phyloP scores from a whole-genome alignment of 305 asterid genomes.

The Fraxinus platypoda region DNA sequence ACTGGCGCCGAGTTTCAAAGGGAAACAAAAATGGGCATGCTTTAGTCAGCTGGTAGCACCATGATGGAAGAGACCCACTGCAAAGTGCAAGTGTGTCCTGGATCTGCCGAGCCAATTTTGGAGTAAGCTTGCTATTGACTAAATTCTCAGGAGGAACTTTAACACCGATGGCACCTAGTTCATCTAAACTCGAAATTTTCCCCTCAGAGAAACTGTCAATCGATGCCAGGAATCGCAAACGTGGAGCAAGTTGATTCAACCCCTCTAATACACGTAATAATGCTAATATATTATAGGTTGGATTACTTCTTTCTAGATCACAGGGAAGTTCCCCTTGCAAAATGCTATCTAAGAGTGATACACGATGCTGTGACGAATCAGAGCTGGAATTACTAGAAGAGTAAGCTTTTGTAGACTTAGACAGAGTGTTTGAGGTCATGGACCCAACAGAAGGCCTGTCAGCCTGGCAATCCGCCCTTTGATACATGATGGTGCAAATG shows the following conservation, averaged over 20 bases:
- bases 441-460: slow-evolving; percentile 58
- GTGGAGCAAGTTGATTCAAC: slow-evolving; percentile 90
- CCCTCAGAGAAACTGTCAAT: slow-evolving; percentile 80
- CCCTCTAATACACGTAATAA: slow-evolving; percentile 89
- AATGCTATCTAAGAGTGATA: slow-evolving; percentile 86
- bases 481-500: slow-evolving; percentile 88
- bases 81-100: slow-evolving; percentile 98
- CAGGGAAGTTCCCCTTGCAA: slow-evolving; percentile 93
- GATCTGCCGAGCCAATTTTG: slow-evolving; percentile 88
- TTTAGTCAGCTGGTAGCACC: slow-evolving; percentile 97
- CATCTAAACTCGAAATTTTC: slow-evolving; percentile 55
- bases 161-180: slow-evolving; percentile 41
- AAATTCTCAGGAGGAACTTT: slow-evolving; percentile 69
- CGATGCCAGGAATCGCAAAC: slow-evolving; percentile 57
- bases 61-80: slow-evolving; percentile 94
- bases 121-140: slow-evolving; percentile 82
- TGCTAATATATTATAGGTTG: slow-evolving; percentile 85
- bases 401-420: slow-evolving; percentile 61
- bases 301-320: slow-evolving; percentile 82
- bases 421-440: slow-evolving; percentile 47
- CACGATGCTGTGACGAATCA: slow-evolving; percentile 43
- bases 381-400: slow-evolving; percentile 42
- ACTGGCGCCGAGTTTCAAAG: slow-evolving; percentile 93
- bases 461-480: slow-evolving; percentile 65
- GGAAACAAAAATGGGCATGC: slow-evolving; percentile 98